Evolutionary conservation across 2,329 filamentous ascomycete genomes (phyloP).

Genomic region (Phyllosticta paracitricarpa): DNA sequence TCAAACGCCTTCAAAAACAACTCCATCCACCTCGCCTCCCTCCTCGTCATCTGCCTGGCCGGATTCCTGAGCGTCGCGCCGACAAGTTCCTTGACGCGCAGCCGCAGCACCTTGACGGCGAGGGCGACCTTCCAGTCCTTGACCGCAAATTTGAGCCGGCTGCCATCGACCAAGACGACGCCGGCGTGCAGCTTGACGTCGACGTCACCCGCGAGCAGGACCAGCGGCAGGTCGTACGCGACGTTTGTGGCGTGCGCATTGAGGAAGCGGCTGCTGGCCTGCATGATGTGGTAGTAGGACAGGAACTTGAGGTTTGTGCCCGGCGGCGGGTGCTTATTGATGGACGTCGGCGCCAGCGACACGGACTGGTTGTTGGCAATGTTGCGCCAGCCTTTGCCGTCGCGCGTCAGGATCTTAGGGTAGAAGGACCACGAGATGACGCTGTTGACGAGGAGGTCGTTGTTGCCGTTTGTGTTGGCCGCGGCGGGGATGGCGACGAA

Average conservation of each 20-base stretch:
- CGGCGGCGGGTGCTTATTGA: constrained; percentile 58
- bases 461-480: constrained; percentile 65
- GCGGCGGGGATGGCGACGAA: constrained; percentile 77
- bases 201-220: constrained; percentile 70
- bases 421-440: constrained; percentile 94
- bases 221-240: constrained; percentile 62
- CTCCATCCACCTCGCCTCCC: constrained; percentile 34
- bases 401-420: constrained; percentile 76
- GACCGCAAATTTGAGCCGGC: constrained; percentile 72
- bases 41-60: constrained; percentile 27
- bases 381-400: constrained; percentile 81
- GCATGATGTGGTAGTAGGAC: constrained; percentile 85
- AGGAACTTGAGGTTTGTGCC: constrained; percentile 58
- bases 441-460: constrained; percentile 68
- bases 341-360: constrained; percentile 74
- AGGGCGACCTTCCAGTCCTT: constrained; percentile 86
- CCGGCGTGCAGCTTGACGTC: constrained; percentile 87
- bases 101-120: constrained; percentile 72
- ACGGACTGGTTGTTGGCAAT: constrained; percentile 88
- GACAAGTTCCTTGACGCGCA: constrained; percentile 65
- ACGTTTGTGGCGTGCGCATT: constrained; percentile 67
- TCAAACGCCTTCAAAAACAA: constrained; percentile 8
- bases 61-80: constrained; percentile 55
- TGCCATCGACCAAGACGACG: constrained; percentile 77
- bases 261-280: constrained; percentile 64